A percentile compares a stretch with the other conserved stretches of the same genome.
phyloP scores from a whole-genome alignment of 192 early-diverging fungal species.

The Haplosporangium gracile region DNA sequence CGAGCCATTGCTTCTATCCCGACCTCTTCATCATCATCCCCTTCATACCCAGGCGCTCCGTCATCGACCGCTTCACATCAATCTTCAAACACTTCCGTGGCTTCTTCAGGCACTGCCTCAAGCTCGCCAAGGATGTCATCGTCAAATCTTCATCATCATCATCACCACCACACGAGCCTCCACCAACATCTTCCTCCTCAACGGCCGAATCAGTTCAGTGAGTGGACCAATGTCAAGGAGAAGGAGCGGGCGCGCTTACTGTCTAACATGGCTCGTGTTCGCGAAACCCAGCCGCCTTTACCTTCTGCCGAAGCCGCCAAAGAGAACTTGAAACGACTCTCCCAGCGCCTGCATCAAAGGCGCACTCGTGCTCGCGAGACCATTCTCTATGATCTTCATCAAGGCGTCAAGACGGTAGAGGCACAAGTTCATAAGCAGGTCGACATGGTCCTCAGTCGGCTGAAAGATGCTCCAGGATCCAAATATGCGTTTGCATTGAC shows the following conservation, averaged over 20 bases:
- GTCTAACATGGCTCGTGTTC: conserved; percentile 34
- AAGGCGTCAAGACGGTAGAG: conserved; percentile 48
- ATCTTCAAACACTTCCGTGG: background rate
- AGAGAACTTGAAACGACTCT: conserved; percentile 41
- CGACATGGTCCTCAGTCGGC: conserved; percentile 43
- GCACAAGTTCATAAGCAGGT: conserved; percentile 54
- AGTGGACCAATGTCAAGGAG: conserved; percentile 49
- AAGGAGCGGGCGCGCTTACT: conserved; percentile 39
- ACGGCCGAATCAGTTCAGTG: conserved; percentile 32
- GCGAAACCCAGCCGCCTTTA: background rate
- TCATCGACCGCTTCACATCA: background rate
- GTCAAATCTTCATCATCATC: conserved; percentile 10
- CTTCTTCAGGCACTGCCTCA: background rate
- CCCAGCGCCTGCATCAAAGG: conserved; percentile 39
- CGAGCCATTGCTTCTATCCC: conserved; percentile 8
- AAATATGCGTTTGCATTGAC: conserved; percentile 51
- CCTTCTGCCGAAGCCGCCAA: conserved; percentile 30
- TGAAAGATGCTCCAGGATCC: conserved; percentile 44
- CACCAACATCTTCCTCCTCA: conserved; percentile 39
- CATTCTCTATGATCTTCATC: conserved; percentile 43
- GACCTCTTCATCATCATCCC: background rate
- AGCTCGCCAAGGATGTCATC: conserved; percentile 3
- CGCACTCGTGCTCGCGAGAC: conserved; percentile 44
- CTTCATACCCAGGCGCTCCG: background rate
- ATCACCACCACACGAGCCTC: conserved; percentile 9